phyloP scores from a whole-genome alignment of 208 protist genomes.

The Trichomonas gallinae region DNA sequence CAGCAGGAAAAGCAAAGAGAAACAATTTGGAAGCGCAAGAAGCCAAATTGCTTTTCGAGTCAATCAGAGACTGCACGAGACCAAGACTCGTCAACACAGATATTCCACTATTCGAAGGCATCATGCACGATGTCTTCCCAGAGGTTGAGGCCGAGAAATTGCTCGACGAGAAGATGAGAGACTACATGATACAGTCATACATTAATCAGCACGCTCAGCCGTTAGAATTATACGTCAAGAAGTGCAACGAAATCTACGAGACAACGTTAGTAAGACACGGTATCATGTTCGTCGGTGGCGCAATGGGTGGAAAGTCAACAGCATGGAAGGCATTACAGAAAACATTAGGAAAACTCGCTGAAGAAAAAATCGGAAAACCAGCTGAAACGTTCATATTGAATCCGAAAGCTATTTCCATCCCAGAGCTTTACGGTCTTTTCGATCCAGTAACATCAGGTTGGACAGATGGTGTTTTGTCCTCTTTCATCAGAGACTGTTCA shows the following conservation, averaged over 20 bases:
- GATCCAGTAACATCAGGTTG: constrained; percentile 71
- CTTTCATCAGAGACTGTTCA: constrained; percentile 62
- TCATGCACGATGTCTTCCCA: constrained; percentile 60
- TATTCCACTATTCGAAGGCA: constrained; percentile 80
- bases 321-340: constrained; percentile 65
- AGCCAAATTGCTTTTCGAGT: constrained; percentile 71
- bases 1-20: too few species aligned
- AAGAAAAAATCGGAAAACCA: constrained; percentile 63
- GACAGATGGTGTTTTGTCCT: constrained; percentile 56
- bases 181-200: constrained; percentile 27
- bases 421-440: constrained; percentile 84
- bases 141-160: constrained; percentile 28
- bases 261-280: constrained; percentile 88
- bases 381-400: constrained; percentile 72
- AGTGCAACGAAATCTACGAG: constrained; percentile 57
- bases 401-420: constrained; percentile 88
- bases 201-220: background rate
- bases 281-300: constrained; percentile 85
- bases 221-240: background rate
- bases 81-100: constrained; percentile 50
- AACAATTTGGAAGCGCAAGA: constrained; percentile 68
- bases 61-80: constrained; percentile 57
- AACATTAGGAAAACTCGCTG: constrained; percentile 82
- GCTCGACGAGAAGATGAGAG: constrained; percentile 31
- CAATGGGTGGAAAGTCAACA: constrained; percentile 61